These are phyloP conservation scores for Rhododendron henanense DNA, from an alignment of 148 eudicot species.

Conservation along the genomic window DNA sequence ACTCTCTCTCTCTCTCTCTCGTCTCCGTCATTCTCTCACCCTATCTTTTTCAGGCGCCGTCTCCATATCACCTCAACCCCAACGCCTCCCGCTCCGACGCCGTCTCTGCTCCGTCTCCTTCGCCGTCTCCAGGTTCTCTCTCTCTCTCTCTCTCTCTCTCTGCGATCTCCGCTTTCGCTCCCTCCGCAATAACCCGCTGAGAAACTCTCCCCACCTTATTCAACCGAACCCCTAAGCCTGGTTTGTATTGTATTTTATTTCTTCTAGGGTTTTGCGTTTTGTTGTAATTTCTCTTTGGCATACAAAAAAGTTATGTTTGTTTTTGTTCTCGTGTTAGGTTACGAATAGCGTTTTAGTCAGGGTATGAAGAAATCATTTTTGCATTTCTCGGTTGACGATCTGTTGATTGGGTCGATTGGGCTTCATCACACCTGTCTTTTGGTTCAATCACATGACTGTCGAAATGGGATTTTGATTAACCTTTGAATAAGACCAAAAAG, in stretches of 20 bases:
- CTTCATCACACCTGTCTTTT: not conserved
- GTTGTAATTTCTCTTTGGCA: not conserved
- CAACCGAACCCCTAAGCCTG: not conserved
- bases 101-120: not conserved
- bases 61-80: not conserved
- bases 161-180: not conserved
- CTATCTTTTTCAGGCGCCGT: not conserved
- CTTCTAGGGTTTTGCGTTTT: too few species aligned
- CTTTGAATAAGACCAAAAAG: not conserved
- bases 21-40: constrained; percentile 1
- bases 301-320: not conserved
- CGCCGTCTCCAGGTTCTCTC: not conserved
- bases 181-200: not conserved
- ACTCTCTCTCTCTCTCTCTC: not conserved
- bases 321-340: not conserved
- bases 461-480: not conserved
- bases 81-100: not conserved
- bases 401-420: not conserved
- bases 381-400: not conserved
- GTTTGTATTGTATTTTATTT: not conserved
- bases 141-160: not conserved
- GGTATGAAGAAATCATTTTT: not conserved
- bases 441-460: not conserved
- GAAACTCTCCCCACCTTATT: not conserved
- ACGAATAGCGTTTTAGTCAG: not conserved